Base-by-base conservation (phyloP, 73 alveolate genomes). In the Vitrella brassicaformis region DNA sequence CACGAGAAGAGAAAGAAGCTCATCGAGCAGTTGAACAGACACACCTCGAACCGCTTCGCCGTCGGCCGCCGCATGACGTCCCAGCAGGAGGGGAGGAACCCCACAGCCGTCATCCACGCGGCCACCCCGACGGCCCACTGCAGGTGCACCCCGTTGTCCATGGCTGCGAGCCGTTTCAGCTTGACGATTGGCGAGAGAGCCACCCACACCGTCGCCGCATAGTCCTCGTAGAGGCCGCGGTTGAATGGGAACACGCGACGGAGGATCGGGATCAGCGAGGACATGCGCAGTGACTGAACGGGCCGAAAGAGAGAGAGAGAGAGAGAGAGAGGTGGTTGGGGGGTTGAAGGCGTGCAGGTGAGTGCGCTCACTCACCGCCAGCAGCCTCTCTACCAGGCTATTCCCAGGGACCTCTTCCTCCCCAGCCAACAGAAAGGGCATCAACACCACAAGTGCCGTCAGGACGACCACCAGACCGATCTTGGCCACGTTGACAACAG, bases 171-270 rank as follows among this genome's bases (percentile, higher is more conserved):
- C 56, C 14, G 4, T 4, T 39, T 39, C 22, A 14, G 22, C 56
- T 39, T 39, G 56, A 39, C 4, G 22, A 39, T 14, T 39, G 56
- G 56, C 4, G 56, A 39, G 56, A 39, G 22, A 8, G 56, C 56
- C 4, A 39, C 56, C 56, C 56, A 39, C 22, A 39, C 4, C 22
- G 4, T 39, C 56, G 56, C 56, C 4, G 14, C 56, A 14, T 8
- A 39, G 56, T 39, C 56, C 74, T 88, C 79, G 66, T 80, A 89
- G 39, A 89, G 73, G 27, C 95, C 95, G 66, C 95, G 83, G 31
- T 80, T 82, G 27, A 89, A 85, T 25, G 95, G 95, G 71, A 89
- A 89, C 70, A 86, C 71, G 10, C 93, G 85, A 66, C 71, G 71
- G 25, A 82, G 28, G 4, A 85, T 82, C 30, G 71, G 73, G 47